Conservation (phyloP, 106 monocot species). For the Apostasia shenzhenica region DNA sequence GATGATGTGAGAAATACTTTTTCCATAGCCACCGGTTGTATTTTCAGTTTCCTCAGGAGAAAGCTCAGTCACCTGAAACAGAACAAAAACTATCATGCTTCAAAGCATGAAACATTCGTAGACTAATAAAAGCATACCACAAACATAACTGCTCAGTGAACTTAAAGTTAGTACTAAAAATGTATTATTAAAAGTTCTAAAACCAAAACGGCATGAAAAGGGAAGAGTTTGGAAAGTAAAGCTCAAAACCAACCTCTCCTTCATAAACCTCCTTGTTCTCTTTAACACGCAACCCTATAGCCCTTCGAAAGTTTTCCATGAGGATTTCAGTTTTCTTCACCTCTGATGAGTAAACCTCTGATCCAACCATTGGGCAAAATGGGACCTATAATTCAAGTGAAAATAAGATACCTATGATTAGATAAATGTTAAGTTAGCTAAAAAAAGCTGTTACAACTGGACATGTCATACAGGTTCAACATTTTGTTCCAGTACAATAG, state of each 20-base stretch:
- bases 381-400: slow-evolving; percentile 51
- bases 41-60: slow-evolving; percentile 95
- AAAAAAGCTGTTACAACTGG: no score
- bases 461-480: no score
- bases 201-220: not conserved
- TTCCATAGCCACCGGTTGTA: slow-evolving; percentile 82
- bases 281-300: slow-evolving; percentile 92
- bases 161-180: not conserved
- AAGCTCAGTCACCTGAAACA: slow-evolving; percentile 87
- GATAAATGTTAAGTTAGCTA: no score
- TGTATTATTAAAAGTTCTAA: not conserved
- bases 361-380: slow-evolving; percentile 99
- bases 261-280: slow-evolving; percentile 99
- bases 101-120: not conserved
- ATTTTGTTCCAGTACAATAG: no score
- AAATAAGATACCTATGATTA: not conserved
- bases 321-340: slow-evolving; percentile 98
- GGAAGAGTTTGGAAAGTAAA: not conserved
- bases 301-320: slow-evolving; percentile 97
- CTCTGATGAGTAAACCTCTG: slow-evolving; percentile 97
- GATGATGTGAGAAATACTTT: slow-evolving; percentile 92
- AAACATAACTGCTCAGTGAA: not conserved
- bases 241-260: slow-evolving; percentile 61
- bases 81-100: not conserved
- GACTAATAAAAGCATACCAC: no score